Percentiles rank a stretch among this genome's conserved stretches.
Conservation (phyloP, 225 moss, liverwort and hornwort species). For the Pleurozium schreberi region DNA sequence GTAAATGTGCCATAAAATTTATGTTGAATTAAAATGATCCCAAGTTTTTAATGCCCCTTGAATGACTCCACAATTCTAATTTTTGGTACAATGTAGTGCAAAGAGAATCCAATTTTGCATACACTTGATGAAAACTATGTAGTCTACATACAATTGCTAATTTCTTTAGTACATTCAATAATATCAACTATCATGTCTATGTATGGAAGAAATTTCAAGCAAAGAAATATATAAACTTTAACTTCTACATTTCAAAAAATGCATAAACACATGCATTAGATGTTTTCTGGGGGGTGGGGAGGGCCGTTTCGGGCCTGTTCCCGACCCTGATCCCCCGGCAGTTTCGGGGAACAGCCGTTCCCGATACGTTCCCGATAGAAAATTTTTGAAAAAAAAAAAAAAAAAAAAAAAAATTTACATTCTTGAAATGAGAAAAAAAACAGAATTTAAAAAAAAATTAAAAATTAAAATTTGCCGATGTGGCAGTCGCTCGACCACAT, state of each 20-base stretch:
- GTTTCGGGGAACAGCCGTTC: too few species aligned
- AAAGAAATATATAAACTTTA: neutral
- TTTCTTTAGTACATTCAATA: neutral
- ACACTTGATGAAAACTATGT: neutral
- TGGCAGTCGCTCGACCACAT: too few species aligned
- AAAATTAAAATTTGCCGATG: too few species aligned
- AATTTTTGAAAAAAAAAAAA: too few species aligned
- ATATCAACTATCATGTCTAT: neutral
- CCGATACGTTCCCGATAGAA: too few species aligned
- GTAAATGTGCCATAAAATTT: neutral
- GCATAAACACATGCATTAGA: accelerated
- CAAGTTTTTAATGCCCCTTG: accelerated
- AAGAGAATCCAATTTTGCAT: neutral
- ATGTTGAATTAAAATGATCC: neutral
- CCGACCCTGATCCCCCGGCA: too few species aligned
- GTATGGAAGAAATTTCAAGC: neutral
- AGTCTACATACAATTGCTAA: neutral
- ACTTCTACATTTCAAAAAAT: neutral
- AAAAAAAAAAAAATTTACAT: too few species aligned
- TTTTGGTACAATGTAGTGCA: neutral
- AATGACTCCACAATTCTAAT: neutral
- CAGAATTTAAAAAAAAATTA: too few species aligned
- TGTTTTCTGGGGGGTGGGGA: too few species aligned
- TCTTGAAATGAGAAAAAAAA: too few species aligned
- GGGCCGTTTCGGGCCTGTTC: too few species aligned